Conservation (phyloP, 1,284 basidiomycete genomes). For the Trametes pubescens region DNA sequence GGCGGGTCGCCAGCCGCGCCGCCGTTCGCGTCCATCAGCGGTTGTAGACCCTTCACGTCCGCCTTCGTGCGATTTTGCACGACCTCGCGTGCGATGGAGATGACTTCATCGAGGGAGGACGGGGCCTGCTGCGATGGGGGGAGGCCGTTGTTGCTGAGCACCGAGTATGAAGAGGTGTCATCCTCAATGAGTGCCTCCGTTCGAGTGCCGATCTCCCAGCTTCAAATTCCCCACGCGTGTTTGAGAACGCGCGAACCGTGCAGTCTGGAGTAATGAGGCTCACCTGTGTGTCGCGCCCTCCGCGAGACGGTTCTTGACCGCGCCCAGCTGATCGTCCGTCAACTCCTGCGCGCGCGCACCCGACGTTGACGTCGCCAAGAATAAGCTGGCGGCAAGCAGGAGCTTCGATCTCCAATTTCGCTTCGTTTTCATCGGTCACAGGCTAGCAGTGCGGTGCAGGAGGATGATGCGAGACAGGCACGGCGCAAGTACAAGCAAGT, state of each 20-base stretch:
- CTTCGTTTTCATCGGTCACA: slow-evolving; percentile 2
- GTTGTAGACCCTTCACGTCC: slow-evolving; percentile 56
- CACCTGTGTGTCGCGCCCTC: slow-evolving; percentile 59
- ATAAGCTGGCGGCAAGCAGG: slow-evolving; percentile 13
- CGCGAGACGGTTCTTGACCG: slow-evolving; percentile 53
- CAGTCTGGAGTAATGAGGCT: slow-evolving; percentile 19
- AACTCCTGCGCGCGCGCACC: slow-evolving; percentile 40
- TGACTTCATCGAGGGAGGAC: slow-evolving; percentile 58
- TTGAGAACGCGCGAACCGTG: neutral
- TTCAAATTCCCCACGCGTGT: slow-evolving; percentile 37
- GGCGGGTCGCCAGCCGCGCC: slow-evolving; percentile 85
- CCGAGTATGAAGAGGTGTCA: slow-evolving; percentile 68
- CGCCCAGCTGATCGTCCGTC: slow-evolving; percentile 43
- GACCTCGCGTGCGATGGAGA: slow-evolving; percentile 63
- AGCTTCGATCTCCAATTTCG: slow-evolving; percentile 7
- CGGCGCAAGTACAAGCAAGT: neutral
- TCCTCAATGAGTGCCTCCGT: slow-evolving; percentile 77
- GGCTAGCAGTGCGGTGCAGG: too few relatives aligned
- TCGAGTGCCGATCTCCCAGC: slow-evolving; percentile 87
- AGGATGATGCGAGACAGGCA: neutral
- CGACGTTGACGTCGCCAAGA: slow-evolving; percentile 13
- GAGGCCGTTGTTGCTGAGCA: slow-evolving; percentile 55
- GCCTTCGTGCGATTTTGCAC: slow-evolving; percentile 54
- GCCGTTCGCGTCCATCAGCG: slow-evolving; percentile 56
- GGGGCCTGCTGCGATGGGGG: slow-evolving; percentile 50